These are phyloP conservation scores for Alternaria angustiovoidea DNA, from an alignment of 2,329 filamentous ascomycete species.

Conservation along the genomic window DNA sequence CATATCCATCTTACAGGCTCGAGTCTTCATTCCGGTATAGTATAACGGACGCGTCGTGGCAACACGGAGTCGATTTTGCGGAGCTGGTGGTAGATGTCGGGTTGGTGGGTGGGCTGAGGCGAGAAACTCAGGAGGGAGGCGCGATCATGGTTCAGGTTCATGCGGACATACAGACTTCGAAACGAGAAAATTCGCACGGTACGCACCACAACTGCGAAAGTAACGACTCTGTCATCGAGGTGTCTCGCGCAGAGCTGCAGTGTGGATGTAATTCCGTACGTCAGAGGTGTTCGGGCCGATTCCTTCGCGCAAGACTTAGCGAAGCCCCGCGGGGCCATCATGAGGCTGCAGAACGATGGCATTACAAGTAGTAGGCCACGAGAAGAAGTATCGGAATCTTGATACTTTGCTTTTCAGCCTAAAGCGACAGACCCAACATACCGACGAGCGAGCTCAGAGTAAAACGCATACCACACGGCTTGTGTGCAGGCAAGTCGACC, in stretches of 20 bases:
- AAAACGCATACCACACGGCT: neutral
- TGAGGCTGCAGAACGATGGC: neutral
- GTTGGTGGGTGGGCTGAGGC: constrained; percentile 2
- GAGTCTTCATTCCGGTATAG: neutral
- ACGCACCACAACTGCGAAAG: neutral
- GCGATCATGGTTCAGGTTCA: neutral
- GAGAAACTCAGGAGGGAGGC: constrained; percentile 10
- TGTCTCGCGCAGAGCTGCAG: neutral
- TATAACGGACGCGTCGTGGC: neutral
- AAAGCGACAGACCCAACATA: neutral
- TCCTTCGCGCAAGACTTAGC: neutral
- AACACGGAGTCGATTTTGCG: neutral
- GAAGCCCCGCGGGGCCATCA: constrained; percentile 2
- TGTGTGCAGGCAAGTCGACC: constrained; percentile 2
- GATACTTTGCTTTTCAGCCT: no score
- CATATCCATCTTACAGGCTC: neutral
- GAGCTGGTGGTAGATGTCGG: constrained; percentile 4
- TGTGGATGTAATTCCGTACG: neutral
- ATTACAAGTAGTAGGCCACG: neutral
- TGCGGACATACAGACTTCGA: neutral
- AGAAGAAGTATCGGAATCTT: neutral
- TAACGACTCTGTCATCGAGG: neutral
- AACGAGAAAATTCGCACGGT: neutral
- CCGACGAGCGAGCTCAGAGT: neutral
- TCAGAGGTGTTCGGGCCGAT: constrained; percentile 13